Conservation (phyloP, 2,329 filamentous ascomycete species). For the Chrysoporthe cubensis region DNA sequence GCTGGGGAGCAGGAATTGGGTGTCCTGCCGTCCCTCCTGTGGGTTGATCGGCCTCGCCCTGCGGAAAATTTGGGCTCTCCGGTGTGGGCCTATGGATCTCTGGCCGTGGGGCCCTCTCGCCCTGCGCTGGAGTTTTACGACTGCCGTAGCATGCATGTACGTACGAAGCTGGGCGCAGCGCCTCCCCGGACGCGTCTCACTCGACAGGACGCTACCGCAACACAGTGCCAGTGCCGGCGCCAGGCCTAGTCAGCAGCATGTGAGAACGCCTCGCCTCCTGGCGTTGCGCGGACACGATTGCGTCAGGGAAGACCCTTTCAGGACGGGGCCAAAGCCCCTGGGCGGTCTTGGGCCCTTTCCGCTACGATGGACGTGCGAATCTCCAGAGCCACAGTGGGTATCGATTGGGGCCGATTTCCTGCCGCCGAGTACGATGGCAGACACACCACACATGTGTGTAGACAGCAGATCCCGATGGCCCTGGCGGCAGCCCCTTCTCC, state of each 20-base stretch:
- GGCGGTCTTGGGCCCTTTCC: not conserved
- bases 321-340: slow-evolving; percentile 1
- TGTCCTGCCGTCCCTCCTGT: not conserved
- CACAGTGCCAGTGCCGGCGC: not conserved
- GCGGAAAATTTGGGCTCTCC: not conserved
- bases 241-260: not conserved
- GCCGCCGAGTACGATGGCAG: too few relatives aligned
- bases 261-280: not conserved
- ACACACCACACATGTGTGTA: too few relatives aligned
- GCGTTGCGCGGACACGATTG: not conserved
- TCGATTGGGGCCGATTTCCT: too few relatives aligned
- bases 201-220: not conserved
- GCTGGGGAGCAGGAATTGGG: not conserved
- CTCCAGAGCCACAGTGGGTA: not conserved
- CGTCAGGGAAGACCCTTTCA: slow-evolving; percentile 9
- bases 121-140: not conserved
- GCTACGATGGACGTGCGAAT: not conserved
- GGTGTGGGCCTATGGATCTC: not conserved
- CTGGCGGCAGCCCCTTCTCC: not conserved
- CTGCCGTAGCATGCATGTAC: not conserved
- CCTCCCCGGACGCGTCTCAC: not conserved
- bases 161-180: not conserved
- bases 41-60: not conserved
- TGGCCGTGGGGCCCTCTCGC: not conserved
- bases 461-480: not conserved